These are phyloP conservation scores for Amanita inopinata DNA, from an alignment of 768 basidiomycete species.

Conservation along the genomic window DNA sequence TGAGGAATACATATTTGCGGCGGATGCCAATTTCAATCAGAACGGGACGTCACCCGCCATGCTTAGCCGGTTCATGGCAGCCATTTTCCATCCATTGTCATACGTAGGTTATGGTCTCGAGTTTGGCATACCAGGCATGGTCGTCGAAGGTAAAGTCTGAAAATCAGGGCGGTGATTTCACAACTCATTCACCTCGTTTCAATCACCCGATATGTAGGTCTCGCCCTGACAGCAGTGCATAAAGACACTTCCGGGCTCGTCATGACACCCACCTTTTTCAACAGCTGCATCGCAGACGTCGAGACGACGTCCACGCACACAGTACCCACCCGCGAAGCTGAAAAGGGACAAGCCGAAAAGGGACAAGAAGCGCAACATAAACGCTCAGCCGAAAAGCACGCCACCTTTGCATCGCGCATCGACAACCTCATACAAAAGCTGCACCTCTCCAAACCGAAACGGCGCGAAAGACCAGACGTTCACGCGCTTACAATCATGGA, in stretches of 20 bases:
- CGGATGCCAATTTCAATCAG: conserved; percentile 30
- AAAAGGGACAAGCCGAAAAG: neutral
- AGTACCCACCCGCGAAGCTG: no score
- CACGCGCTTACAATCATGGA: conserved; percentile 38
- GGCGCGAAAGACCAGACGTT: conserved; percentile 8
- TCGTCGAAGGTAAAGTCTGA: conserved; percentile 34
- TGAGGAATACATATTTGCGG: conserved; percentile 48
- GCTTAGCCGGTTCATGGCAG: conserved; percentile 30
- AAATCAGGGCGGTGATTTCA: no score
- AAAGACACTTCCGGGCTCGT: neutral
- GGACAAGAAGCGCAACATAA: no score
- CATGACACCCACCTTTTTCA: neutral
- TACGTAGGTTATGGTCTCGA: conserved; percentile 43
- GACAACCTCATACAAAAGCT: conserved; percentile 4
- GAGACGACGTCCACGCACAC: conserved; percentile 1
- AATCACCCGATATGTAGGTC: conserved; percentile 2
- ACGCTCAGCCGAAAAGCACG: no score
- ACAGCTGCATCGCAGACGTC: conserved; percentile 2
- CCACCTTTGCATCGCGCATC: neutral
- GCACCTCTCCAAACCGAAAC: conserved; percentile 1
- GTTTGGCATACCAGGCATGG: conserved; percentile 36
- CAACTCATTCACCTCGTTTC: no score
- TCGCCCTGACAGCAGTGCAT: conserved; percentile 9
- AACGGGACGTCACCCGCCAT: conserved; percentile 26
- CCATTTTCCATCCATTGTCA: conserved; percentile 43